A percentile compares a stretch with the other conserved stretches of the same genome.
These are phyloP conservation scores for Sporothrix brasiliensis DNA, from an alignment of 2,329 filamentous ascomycete genomes.

Conservation along the genomic window DNA sequence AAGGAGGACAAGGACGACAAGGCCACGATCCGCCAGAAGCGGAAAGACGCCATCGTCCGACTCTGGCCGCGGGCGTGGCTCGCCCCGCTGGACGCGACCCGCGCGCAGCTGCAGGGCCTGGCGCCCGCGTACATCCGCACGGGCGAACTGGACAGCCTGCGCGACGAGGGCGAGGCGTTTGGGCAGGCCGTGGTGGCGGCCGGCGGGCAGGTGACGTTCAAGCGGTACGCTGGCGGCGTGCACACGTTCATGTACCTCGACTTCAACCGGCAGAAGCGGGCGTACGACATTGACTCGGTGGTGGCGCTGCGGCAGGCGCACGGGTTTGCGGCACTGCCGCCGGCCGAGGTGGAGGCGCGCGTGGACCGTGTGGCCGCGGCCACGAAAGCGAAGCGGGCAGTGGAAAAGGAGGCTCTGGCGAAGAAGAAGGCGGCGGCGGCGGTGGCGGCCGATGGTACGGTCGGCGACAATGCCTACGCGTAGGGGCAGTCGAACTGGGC, in stretches of 20 bases:
- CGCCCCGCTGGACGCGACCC: slow-evolving; percentile 48
- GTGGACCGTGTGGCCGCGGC: slow-evolving; percentile 25
- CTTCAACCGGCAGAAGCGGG: slow-evolving; percentile 27
- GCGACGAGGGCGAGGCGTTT: slow-evolving; percentile 36
- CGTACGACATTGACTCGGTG: slow-evolving; percentile 32
- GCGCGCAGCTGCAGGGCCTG: slow-evolving; percentile 46
- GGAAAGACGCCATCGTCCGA: neutral
- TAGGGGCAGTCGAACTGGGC: neutral
- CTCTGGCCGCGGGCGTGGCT: slow-evolving; percentile 36
- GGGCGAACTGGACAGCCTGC: slow-evolving; percentile 32
- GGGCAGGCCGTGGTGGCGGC: slow-evolving; percentile 27
- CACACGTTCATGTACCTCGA: slow-evolving; percentile 33
- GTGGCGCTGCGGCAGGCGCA: slow-evolving; percentile 33
- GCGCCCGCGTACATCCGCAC: slow-evolving; percentile 41
- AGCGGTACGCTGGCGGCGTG: slow-evolving; percentile 31
- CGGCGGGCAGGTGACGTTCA: slow-evolving; percentile 31
- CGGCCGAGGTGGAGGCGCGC: slow-evolving; percentile 17
- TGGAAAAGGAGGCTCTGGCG: slow-evolving; percentile 12
- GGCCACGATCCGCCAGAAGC: neutral
- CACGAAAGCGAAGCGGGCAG: slow-evolving; percentile 8
- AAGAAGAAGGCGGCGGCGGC: neutral
- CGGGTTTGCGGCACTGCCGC: slow-evolving; percentile 25
- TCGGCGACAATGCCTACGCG: neutral
- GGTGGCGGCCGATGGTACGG: neutral
- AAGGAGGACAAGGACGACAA: neutral